Percentiles rank a stretch among this genome's conserved stretches.
Conservation (phyloP, 1,139 yeast species). For the Yamadazyma dushanensis region DNA sequence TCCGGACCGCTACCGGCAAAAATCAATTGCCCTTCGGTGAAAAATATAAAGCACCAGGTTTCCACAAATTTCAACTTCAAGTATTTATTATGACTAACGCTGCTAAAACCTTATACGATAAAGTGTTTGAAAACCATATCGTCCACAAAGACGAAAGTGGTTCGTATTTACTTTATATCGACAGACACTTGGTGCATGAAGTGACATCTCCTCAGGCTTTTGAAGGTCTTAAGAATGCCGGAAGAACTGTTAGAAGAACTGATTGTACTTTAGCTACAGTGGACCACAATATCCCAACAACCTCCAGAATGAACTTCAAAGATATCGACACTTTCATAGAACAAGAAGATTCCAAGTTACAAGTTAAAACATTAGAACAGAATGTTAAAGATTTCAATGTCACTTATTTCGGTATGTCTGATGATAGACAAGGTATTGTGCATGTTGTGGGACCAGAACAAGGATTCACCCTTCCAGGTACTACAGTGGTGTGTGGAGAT, state of each 20-base stretch:
- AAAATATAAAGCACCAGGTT: not conserved
- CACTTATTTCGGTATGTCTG: constrained; percentile 92
- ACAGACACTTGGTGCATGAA: constrained; percentile 96
- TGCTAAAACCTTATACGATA: constrained; percentile 87
- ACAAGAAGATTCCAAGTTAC: constrained; percentile 88
- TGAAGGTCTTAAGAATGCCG: constrained; percentile 88
- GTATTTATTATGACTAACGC: constrained; percentile 14
- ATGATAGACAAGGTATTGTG: constrained; percentile 94
- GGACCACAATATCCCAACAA: constrained; percentile 96
- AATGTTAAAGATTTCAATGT: constrained; percentile 88
- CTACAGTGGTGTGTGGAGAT: constrained; percentile 98
- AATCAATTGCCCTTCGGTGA: constrained; percentile 1
- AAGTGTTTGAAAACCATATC: constrained; percentile 91
- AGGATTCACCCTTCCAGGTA: constrained; percentile 97
- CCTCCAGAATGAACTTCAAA: constrained; percentile 73
- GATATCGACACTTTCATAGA: constrained; percentile 79
- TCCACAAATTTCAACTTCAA: not conserved
- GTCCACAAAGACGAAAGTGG: constrained; percentile 89
- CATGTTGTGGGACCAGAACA: constrained; percentile 99
- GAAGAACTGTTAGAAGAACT: constrained; percentile 82
- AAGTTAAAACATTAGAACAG: constrained; percentile 87
- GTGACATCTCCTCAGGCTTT: constrained; percentile 99
- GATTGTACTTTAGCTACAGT: constrained; percentile 98
- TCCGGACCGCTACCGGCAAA: constrained; percentile 11
- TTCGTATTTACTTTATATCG: constrained; percentile 83